phyloP scores from a whole-genome alignment of 345 rosid genomes.

The Gossypium raimondii region DNA sequence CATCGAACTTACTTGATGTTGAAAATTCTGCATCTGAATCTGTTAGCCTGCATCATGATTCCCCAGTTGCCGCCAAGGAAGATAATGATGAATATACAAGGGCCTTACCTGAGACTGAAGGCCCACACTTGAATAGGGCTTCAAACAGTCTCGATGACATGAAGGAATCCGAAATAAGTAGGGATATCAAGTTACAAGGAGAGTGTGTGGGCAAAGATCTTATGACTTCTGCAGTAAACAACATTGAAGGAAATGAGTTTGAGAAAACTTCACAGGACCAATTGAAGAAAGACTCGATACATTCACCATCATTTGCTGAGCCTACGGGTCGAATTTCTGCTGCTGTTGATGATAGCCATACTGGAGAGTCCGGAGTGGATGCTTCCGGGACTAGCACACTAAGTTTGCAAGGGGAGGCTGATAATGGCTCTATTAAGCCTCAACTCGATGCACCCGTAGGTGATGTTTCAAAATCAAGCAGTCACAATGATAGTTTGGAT shows the following conservation, averaged over 20 bases:
- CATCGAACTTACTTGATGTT: constrained; percentile 15
- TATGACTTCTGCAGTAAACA: constrained; percentile 28
- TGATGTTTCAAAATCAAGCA: constrained; percentile 41
- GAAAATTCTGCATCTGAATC: constrained; percentile 23
- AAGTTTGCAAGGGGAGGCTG: constrained; percentile 21
- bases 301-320: constrained; percentile 25
- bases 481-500: constrained; percentile 58
- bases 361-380: constrained; percentile 19
- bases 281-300: constrained; percentile 14
- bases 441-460: constrained; percentile 24
- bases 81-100: not conserved
- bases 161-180: constrained; percentile 36
- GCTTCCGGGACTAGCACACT: constrained; percentile 14
- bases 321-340: constrained; percentile 14
- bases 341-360: constrained; percentile 21
- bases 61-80: constrained; percentile 17
- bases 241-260: constrained; percentile 29
- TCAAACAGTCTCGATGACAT: constrained; percentile 22
- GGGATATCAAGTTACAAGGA: constrained; percentile 20
- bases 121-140: constrained; percentile 11
- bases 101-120: constrained; percentile 15
- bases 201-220: constrained; percentile 26
- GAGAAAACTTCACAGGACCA: constrained; percentile 37
- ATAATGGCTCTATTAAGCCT: constrained; percentile 16
- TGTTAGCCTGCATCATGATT: constrained; percentile 20